Conservation (phyloP, 225 moss, liverwort and hornwort genomes). For the Sphagnum tenellum region DNA sequence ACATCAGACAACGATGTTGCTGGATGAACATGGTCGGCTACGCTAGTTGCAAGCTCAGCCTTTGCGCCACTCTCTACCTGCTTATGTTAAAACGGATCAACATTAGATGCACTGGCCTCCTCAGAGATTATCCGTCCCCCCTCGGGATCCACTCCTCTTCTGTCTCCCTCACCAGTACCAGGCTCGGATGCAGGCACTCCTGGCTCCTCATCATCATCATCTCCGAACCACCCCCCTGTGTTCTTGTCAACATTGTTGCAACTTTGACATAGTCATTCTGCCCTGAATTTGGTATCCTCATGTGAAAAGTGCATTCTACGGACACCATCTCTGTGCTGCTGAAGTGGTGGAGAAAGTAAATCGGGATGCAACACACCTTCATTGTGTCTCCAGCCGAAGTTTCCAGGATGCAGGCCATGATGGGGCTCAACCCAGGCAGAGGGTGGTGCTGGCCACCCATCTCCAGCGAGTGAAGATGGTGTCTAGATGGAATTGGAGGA, state of each 20-base stretch:
- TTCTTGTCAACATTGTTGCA: not conserved
- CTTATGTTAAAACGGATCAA: not conserved
- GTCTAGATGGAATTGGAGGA: not conserved
- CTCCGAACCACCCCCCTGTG: conserved; percentile 5
- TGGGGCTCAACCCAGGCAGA: not conserved
- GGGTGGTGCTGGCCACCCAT: not conserved
- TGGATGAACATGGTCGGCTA: not conserved
- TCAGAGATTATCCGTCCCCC: not conserved
- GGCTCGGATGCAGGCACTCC: too few relatives aligned
- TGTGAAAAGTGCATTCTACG: too few relatives aligned
- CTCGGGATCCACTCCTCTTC: not conserved
- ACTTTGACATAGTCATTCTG: too few relatives aligned
- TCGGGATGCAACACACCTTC: not conserved
- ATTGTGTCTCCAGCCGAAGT: not conserved
- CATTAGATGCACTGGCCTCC: not conserved
- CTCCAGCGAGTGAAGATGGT: not conserved
- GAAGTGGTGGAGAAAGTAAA: too few relatives aligned
- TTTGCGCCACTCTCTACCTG: not conserved
- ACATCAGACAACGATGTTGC: too few relatives aligned
- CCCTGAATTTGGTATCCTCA: too few relatives aligned
- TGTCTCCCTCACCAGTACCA: too few relatives aligned
- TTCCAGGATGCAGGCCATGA: not conserved
- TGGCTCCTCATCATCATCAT: not conserved
- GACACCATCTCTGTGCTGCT: too few relatives aligned
- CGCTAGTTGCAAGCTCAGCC: not conserved